These are phyloP conservation scores for Lachnellula cervina DNA, from an alignment of 2,329 filamentous ascomycete species.

Conservation along the genomic window DNA sequence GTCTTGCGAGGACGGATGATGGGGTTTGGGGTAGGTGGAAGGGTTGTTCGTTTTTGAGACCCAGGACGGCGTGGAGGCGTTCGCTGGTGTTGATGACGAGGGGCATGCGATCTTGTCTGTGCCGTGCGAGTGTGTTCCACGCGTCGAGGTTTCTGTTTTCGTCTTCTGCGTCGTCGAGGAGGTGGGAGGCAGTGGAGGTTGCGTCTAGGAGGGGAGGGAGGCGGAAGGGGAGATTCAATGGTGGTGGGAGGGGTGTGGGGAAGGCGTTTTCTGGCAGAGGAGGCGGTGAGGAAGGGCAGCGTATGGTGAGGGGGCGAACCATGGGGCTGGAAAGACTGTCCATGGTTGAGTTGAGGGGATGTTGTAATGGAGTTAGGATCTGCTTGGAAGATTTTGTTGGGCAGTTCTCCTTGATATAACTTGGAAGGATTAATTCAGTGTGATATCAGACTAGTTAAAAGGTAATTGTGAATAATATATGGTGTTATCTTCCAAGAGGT, in stretches of 20 bases:
- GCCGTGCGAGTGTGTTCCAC: constrained; percentile 4
- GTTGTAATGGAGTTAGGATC: no score
- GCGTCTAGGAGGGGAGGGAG: neutral
- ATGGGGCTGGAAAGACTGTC: no score
- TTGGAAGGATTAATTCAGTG: neutral
- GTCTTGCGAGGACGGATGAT: neutral
- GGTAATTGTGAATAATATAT: no score
- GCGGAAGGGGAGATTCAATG: neutral
- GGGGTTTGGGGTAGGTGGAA: constrained; percentile 15
- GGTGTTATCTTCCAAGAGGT: no score
- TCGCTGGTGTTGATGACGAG: constrained; percentile 11
- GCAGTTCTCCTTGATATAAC: neutral
- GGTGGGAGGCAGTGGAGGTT: neutral
- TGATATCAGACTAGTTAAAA: neutral
- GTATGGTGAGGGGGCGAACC: neutral
- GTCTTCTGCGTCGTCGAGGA: neutral
- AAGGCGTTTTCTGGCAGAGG: neutral
- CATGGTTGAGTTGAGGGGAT: no score
- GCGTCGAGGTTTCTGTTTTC: constrained; percentile 1
- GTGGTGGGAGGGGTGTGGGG: neutral
- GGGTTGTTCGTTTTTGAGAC: constrained; percentile 16
- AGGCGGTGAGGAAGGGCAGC: neutral
- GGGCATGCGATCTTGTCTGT: constrained; percentile 10
- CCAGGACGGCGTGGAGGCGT: constrained; percentile 22
- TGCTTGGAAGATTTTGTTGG: no score